Percentiles rank a stretch among this genome's conserved stretches.
These are phyloP conservation scores for Aspergillus brasiliensis DNA, from an alignment of 2,329 filamentous ascomycete genomes.

Conservation along the genomic window DNA sequence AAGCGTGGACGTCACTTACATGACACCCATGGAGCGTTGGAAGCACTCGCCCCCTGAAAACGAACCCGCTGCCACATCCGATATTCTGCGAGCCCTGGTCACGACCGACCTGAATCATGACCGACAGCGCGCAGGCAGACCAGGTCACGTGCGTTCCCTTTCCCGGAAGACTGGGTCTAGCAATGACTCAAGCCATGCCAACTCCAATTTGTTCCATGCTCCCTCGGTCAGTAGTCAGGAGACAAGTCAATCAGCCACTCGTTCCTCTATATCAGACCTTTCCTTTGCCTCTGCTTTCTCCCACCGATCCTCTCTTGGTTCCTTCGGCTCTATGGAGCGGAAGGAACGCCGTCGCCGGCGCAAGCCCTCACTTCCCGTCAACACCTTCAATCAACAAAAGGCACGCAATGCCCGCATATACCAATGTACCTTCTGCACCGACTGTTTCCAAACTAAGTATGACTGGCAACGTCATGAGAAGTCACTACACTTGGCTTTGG, in stretches of 20 bases:
- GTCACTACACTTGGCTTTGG: constrained; percentile 58
- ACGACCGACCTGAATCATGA: constrained; percentile 41
- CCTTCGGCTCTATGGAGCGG: constrained; percentile 59
- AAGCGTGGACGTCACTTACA: constrained; percentile 54
- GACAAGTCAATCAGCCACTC: constrained; percentile 55
- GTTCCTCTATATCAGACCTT: constrained; percentile 55
- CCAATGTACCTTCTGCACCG: constrained; percentile 61
- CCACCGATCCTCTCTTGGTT: constrained; percentile 57
- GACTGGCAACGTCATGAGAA: constrained; percentile 64
- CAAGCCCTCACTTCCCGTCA: constrained; percentile 47
- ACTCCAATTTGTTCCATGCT: constrained; percentile 54
- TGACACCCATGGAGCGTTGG: constrained; percentile 70
- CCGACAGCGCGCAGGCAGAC: constrained; percentile 31
- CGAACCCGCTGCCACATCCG: constrained; percentile 66
- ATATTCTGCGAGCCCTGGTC: constrained; percentile 64
- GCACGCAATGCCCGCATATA: constrained; percentile 50
- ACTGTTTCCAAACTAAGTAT: constrained; percentile 60
- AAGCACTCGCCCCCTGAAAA: constrained; percentile 69
- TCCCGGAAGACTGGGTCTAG: constrained; percentile 48
- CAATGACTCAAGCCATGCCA: constrained; percentile 56
- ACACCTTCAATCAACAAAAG: constrained; percentile 44
- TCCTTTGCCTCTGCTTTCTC: constrained; percentile 61
- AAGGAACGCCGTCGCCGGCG: constrained; percentile 62
- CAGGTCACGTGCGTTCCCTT: constrained; percentile 37
- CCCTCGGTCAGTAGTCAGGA: constrained; percentile 58